phyloP scores from a whole-genome alignment of 345 rosid species.

The Bruguiera sexangula region DNA sequence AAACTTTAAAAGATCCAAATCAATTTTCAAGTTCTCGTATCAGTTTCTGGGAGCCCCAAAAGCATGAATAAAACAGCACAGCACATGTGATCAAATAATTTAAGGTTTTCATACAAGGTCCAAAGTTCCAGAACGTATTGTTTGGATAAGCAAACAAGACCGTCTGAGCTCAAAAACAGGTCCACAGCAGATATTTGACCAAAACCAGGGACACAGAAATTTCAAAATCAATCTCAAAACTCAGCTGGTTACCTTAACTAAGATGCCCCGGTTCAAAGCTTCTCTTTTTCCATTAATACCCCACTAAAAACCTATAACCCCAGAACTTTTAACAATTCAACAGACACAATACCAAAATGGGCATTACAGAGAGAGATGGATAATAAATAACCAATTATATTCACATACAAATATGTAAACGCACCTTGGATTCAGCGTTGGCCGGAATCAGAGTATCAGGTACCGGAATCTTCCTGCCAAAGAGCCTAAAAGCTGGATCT shows the following conservation, averaged over 20 bases:
- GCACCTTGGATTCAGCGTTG: constrained; percentile 22
- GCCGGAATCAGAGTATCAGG: constrained; percentile 47
- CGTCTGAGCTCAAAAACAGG: neutral
- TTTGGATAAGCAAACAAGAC: neutral
- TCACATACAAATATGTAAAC: neutral
- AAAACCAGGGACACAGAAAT: neutral
- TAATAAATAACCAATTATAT: neutral
- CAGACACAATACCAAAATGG: neutral
- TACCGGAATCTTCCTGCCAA: constrained; percentile 62
- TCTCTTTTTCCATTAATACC: neutral
- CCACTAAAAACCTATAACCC: neutral
- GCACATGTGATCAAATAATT: neutral
- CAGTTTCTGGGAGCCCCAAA: neutral
- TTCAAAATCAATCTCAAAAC: constrained; percentile 9
- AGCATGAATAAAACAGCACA: neutral
- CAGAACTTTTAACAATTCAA: neutral
- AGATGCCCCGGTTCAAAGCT: neutral
- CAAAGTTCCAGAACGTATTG: neutral
- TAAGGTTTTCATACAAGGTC: constrained; percentile 5
- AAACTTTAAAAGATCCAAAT: neutral
- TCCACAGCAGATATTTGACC: neutral
- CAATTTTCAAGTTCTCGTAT: neutral
- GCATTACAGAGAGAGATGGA: neutral
- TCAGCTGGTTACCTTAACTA: neutral
- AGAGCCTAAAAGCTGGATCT: constrained; percentile 68